phyloP scores from a whole-genome alignment of 345 rosid species.

The Rhizophora apiculata region DNA sequence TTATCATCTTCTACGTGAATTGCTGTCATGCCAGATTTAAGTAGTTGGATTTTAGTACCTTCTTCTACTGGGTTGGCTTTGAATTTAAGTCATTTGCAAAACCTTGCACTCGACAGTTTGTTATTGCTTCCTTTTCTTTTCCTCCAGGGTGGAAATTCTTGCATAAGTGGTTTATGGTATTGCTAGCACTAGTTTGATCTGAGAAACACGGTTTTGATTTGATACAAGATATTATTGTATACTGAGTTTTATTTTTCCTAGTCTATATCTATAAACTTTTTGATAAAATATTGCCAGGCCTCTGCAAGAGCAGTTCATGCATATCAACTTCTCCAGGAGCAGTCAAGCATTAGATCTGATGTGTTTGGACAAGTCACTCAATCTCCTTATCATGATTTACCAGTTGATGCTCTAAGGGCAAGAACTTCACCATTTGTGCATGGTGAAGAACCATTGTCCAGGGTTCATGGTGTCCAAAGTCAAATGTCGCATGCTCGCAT shows the following conservation, averaged over 20 bases:
- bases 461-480: constrained; percentile 49
- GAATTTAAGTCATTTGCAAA: no score
- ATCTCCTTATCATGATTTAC: constrained; percentile 51
- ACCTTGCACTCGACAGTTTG: no score
- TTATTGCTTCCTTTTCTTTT: no score
- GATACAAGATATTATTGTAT: background rate
- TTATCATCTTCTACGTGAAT: no score
- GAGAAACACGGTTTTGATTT: constrained; percentile 3
- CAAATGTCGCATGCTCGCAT: constrained; percentile 51
- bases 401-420: constrained; percentile 47
- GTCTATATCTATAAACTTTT: constrained; percentile 4
- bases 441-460: constrained; percentile 57
- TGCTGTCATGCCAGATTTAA: no score
- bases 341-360: constrained; percentile 47
- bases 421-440: constrained; percentile 50
- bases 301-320: constrained; percentile 52
- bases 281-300: constrained; percentile 35
- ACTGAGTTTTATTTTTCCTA: background rate
- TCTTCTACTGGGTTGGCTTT: no score
- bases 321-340: constrained; percentile 65
- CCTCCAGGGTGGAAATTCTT: no score
- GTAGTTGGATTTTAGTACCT: no score
- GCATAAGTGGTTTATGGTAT: background rate
- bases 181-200: background rate
- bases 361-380: constrained; percentile 45